Conservation (phyloP, 306 rosid genomes). For the Ammopiptanthus mongolicus region DNA sequence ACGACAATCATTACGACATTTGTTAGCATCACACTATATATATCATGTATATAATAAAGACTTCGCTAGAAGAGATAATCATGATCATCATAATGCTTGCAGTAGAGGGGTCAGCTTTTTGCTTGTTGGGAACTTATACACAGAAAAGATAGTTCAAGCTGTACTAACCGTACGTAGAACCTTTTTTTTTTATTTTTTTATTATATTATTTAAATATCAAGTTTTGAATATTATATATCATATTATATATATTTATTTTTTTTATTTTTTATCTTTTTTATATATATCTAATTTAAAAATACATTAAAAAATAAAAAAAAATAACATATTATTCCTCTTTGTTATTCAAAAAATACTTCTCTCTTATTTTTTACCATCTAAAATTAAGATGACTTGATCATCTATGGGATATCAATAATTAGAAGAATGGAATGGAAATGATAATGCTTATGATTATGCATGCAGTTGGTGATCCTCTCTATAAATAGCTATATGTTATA, state of each 20-base stretch:
- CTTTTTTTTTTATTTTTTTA: too few relatives aligned
- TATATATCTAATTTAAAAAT: too few relatives aligned
- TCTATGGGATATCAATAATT: not conserved
- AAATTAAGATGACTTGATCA: not conserved
- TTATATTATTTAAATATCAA: too few relatives aligned
- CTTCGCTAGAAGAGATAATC: not conserved
- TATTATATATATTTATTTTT: too few relatives aligned
- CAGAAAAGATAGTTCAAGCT: not conserved
- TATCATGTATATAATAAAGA: not conserved
- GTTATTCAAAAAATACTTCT: too few relatives aligned
- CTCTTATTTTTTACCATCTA: too few relatives aligned
- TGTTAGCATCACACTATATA: too few relatives aligned
- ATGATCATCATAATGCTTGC: not conserved
- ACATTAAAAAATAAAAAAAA: too few relatives aligned
- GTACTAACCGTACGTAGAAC: not conserved
- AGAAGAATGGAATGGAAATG: not conserved
- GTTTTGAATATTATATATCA: too few relatives aligned
- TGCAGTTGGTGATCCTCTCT: not conserved
- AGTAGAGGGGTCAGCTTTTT: not conserved
- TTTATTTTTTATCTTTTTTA: too few relatives aligned
- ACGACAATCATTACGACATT: too few relatives aligned
- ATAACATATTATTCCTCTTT: too few relatives aligned
- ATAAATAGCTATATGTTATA: not conserved
- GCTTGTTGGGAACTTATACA: not conserved
- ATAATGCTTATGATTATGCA: not conserved